These are phyloP conservation scores for Hanseniaspora valbyensis DNA, from an alignment of 805 yeast genomes.

Conservation along the genomic window DNA sequence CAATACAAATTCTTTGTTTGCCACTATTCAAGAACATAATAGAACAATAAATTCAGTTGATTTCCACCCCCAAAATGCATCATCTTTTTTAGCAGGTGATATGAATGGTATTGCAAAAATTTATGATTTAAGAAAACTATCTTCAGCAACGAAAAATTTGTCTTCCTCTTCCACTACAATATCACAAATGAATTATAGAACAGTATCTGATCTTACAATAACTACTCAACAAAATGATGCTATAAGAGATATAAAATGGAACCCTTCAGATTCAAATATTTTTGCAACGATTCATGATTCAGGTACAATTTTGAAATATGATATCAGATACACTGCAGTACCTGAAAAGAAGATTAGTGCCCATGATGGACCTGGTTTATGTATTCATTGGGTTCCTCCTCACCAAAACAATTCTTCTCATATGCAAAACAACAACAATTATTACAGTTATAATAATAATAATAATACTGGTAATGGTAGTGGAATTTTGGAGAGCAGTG, in stretches of 20 bases:
- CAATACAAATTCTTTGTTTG: constrained; percentile 21
- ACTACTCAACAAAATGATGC: constrained; percentile 57
- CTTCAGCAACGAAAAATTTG: constrained; percentile 11
- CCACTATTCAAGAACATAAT: constrained; percentile 26
- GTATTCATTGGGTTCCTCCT: constrained; percentile 84
- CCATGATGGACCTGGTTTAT: constrained; percentile 82
- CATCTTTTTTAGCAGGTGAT: constrained; percentile 49
- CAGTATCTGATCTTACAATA: constrained; percentile 25
- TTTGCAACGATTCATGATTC: constrained; percentile 78
- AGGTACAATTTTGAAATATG: constrained; percentile 81
- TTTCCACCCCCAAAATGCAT: constrained; percentile 27
- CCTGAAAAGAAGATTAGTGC: constrained; percentile 70
- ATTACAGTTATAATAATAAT: too few relatives aligned
- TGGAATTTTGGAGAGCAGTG: too few relatives aligned
- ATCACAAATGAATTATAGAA: constrained; percentile 20
- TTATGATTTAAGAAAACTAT: constrained; percentile 53
- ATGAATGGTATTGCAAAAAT: constrained; percentile 69
- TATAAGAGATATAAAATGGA: constrained; percentile 44
- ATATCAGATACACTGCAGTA: constrained; percentile 53
- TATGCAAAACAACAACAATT: too few relatives aligned
- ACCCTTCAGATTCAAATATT: constrained; percentile 37
- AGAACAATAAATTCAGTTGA: constrained; percentile 30
- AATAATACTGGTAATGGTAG: too few relatives aligned
- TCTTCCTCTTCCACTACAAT: constrained; percentile 32
- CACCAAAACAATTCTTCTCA: too few relatives aligned